Evolutionary conservation across 352 stramenopile genomes (phyloP).

Genomic region (Phytophthora melonis): DNA sequence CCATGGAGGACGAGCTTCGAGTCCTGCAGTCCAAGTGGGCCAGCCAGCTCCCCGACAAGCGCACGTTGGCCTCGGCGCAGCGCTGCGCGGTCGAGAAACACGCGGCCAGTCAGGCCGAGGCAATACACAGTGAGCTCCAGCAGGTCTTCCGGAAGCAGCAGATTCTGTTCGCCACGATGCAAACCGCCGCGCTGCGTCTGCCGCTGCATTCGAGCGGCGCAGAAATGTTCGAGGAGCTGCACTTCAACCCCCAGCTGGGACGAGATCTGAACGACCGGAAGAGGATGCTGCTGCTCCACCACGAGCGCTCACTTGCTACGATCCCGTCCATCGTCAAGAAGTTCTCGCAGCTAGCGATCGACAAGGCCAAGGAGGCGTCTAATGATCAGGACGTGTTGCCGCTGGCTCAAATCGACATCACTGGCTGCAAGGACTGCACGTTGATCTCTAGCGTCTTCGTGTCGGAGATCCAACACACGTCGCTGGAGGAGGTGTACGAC

Average conservation of each 20-base stretch:
- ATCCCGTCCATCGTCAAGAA: slow-evolving; percentile 30
- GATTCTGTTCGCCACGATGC: slow-evolving; percentile 55
- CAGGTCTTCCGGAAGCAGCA: slow-evolving; percentile 55
- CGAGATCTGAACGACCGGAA: slow-evolving; percentile 21
- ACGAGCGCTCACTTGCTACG: slow-evolving; percentile 22
- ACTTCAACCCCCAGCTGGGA: slow-evolving; percentile 29
- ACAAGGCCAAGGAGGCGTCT: background rate
- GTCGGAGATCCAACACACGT: slow-evolving; percentile 48
- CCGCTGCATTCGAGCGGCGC: slow-evolving; percentile 38
- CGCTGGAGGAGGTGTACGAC: slow-evolving; percentile 45
- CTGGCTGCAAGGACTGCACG: slow-evolving; percentile 39
- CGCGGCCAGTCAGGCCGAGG: slow-evolving; percentile 41
- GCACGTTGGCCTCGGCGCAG: slow-evolving; percentile 33
- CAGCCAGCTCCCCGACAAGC: slow-evolving; percentile 22
- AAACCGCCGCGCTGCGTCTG: slow-evolving; percentile 37
- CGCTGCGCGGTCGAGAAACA: slow-evolving; percentile 44
- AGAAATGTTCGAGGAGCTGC: slow-evolving; percentile 30
- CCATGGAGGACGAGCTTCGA: slow-evolving; percentile 38
- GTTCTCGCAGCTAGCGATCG: slow-evolving; percentile 22
- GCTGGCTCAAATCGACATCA: slow-evolving; percentile 48
- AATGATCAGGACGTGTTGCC: slow-evolving; percentile 22
- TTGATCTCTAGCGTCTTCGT: slow-evolving; percentile 50
- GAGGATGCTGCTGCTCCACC: slow-evolving; percentile 28
- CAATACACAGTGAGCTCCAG: slow-evolving; percentile 38
- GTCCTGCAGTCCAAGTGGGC: slow-evolving; percentile 30